A percentile compares a stretch with the other conserved stretches of the same genome.
These are phyloP conservation scores for Epithele typhae DNA, from an alignment of 768 basidiomycete genomes.

Conservation along the genomic window DNA sequence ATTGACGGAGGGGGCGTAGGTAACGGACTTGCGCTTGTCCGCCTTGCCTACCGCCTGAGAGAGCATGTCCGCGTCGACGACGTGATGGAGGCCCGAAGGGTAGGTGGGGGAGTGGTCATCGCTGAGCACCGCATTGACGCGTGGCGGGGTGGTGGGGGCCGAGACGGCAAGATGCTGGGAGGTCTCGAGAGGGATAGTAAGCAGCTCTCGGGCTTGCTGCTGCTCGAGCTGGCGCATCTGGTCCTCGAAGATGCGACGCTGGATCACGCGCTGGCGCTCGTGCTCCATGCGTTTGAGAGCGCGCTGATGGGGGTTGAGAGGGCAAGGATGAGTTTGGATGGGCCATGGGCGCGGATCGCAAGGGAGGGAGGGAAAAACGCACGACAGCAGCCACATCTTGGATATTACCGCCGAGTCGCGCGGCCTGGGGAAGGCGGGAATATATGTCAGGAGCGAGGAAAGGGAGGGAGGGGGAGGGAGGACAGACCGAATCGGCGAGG, in stretches of 20 bases:
- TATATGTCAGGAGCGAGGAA: constrained; percentile 8
- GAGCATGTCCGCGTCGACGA: constrained; percentile 58
- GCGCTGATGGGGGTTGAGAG: constrained; percentile 52
- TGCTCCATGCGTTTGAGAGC: constrained; percentile 84
- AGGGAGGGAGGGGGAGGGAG: neutral
- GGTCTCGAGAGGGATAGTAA: constrained; percentile 68
- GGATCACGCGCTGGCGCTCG: constrained; percentile 81
- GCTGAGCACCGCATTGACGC: constrained; percentile 67
- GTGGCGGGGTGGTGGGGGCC: constrained; percentile 84
- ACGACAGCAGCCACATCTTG: constrained; percentile 82
- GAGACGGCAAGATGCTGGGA: constrained; percentile 78
- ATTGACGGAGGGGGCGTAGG: constrained; percentile 75
- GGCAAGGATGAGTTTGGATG: constrained; percentile 2
- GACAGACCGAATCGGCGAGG: constrained; percentile 85
- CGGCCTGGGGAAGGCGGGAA: constrained; percentile 46
- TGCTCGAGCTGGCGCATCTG: constrained; percentile 94
- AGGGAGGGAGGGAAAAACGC: constrained; percentile 27
- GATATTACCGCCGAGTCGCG: constrained; percentile 80
- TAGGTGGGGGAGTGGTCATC: constrained; percentile 46
- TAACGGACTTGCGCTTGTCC: constrained; percentile 85
- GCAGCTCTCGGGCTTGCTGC: constrained; percentile 83
- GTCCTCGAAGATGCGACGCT: constrained; percentile 91
- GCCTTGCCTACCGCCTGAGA: constrained; percentile 67
- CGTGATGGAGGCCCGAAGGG: constrained; percentile 41
- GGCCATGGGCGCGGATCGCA: too few relatives aligned